These are phyloP conservation scores for Lolium multiflorum DNA, from an alignment of 176 grass and related monocot genomes.

Conservation along the genomic window DNA sequence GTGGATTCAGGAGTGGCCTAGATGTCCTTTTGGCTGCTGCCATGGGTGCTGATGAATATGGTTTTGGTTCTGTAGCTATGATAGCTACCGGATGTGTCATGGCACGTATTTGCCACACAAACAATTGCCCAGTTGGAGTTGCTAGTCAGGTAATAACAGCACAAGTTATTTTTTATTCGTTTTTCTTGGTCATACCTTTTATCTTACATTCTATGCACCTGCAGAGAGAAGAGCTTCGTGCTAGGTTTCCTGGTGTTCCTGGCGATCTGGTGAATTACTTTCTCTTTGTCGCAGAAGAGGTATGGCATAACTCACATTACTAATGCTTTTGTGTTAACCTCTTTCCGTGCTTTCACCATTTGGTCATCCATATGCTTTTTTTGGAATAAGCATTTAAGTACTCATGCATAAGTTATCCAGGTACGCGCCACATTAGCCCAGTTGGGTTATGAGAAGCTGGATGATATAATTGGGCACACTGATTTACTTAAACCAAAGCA, in stretches of 20 bases:
- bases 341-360: constrained; percentile 11
- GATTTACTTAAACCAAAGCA: constrained; percentile 86
- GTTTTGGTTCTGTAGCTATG: constrained; percentile 99
- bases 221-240: constrained; percentile 99
- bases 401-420: constrained; percentile 55
- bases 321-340: constrained; percentile 34
- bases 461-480: constrained; percentile 92
- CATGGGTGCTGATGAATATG: constrained; percentile 99
- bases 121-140: constrained; percentile 99
- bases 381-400: constrained; percentile 28
- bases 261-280: constrained; percentile 99
- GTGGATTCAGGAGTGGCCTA: constrained; percentile 95
- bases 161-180: constrained; percentile 40
- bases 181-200: constrained; percentile 46
- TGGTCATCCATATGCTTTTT: not conserved
- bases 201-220: constrained; percentile 49
- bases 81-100: constrained; percentile 99
- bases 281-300: constrained; percentile 98
- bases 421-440: constrained; percentile 86
- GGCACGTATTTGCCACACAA: constrained; percentile 99
- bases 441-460: constrained; percentile 97
- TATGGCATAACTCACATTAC: constrained; percentile 41
- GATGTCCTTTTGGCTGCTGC: constrained; percentile 95
- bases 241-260: constrained; percentile 99
- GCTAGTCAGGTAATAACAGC: constrained; percentile 90